These are phyloP conservation scores for Mycena rosella DNA, from an alignment of 768 basidiomycete species.

Conservation along the genomic window DNA sequence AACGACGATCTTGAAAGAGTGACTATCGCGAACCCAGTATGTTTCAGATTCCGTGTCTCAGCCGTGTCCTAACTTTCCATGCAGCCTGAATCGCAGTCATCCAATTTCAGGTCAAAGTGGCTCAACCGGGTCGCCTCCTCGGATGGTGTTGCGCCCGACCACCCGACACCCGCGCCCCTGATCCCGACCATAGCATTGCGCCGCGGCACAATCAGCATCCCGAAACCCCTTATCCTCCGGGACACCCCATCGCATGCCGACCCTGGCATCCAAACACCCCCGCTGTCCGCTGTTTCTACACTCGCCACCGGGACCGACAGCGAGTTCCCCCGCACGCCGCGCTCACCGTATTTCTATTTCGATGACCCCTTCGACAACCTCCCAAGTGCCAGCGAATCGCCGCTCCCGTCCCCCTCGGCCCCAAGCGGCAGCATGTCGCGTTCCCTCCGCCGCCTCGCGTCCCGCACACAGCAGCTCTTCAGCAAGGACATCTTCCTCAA, in stretches of 20 bases:
- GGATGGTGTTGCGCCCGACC: not conserved
- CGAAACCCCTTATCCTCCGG: constrained; percentile 1
- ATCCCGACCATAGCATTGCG: constrained; percentile 9
- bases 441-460: constrained; percentile 27
- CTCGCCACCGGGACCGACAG: constrained; percentile 7
- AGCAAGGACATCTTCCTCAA: constrained; percentile 1
- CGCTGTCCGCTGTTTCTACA: constrained; percentile 12
- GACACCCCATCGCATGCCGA: not conserved
- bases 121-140: not conserved
- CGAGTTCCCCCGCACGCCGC: constrained; percentile 16
- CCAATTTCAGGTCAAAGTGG: constrained; percentile 10
- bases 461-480: constrained; percentile 27
- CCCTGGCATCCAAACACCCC: constrained; percentile 6
- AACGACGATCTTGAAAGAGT: not conserved
- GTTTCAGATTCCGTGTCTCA: not conserved
- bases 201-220: constrained; percentile 13
- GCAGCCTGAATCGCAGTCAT: constrained; percentile 17
- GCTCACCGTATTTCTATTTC: constrained; percentile 33
- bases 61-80: not conserved
- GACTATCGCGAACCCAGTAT: not conserved
- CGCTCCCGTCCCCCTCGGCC: not conserved
- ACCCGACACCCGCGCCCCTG: not conserved
- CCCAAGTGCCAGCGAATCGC: not conserved
- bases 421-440: constrained; percentile 6
- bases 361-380: constrained; percentile 28